Conservation (phyloP, 2,329 filamentous ascomycete species). For the Mariannaea sp. region DNA sequence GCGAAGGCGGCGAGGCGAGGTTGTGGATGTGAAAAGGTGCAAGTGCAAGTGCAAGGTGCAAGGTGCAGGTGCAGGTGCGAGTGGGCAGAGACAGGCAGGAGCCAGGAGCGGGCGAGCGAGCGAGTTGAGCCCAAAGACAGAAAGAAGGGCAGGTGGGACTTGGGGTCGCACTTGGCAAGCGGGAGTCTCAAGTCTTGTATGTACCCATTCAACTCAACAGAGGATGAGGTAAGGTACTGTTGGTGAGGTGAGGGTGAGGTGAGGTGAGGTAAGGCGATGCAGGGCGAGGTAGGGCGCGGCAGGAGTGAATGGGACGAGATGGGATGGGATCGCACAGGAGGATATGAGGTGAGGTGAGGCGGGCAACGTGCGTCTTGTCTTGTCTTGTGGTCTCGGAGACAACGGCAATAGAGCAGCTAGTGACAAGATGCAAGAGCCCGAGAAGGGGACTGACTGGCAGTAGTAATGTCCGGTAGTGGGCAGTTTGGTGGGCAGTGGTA, state of each 20-base stretch:
- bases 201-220: too few relatives aligned
- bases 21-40: not conserved
- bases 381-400: too few relatives aligned
- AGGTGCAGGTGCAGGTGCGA: slow-evolving; percentile 1
- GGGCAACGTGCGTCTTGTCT: not conserved
- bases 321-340: not conserved
- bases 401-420: not conserved
- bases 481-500: too few relatives aligned
- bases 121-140: too few relatives aligned
- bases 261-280: too few relatives aligned
- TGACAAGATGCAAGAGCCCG: not conserved
- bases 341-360: too few relatives aligned
- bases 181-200: slow-evolving; percentile 5
- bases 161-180: not conserved
- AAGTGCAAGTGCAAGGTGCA: not conserved
- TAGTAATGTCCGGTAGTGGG: too few relatives aligned
- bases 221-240: slow-evolving; percentile 4
- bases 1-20: slow-evolving; percentile 9
- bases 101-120: slow-evolving; percentile 3
- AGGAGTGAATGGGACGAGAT: not conserved
- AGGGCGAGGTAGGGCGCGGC: too few relatives aligned
- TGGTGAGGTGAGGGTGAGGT: not conserved
- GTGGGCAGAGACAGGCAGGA: slow-evolving; percentile 1
- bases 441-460: too few relatives aligned
- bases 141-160: not conserved